Evolutionary conservation across 352 stramenopile genomes (phyloP).

Genomic region (Pythium rishiriense): DNA sequence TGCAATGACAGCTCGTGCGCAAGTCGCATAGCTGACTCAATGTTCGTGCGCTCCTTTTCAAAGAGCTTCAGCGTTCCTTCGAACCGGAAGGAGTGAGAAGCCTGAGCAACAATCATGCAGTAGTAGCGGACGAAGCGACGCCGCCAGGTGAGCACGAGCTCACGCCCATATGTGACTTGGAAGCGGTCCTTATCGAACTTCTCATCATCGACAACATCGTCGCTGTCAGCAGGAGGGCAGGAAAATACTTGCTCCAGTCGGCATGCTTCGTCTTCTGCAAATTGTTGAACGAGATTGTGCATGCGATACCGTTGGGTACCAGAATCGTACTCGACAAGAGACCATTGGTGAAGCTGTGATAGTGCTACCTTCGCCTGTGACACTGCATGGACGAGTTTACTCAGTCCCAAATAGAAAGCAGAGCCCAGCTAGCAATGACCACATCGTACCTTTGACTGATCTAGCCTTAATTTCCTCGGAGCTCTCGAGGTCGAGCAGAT

Average conservation of each 20-base stretch:
- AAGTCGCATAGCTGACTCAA: conserved; percentile 78
- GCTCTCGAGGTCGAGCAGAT: conserved; percentile 73
- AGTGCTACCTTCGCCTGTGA: conserved; percentile 53
- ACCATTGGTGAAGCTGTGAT: conserved; percentile 74
- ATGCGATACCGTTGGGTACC: conserved; percentile 74
- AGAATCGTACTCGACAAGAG: conserved; percentile 74
- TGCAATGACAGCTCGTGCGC: conserved; percentile 72
- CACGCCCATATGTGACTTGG: conserved; percentile 45
- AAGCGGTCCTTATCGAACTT: conserved; percentile 24
- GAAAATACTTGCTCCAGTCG: conserved; percentile 47
- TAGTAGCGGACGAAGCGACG: conserved; percentile 87
- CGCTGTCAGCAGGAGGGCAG: conserved; percentile 9
- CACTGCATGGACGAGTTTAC: conserved; percentile 24
- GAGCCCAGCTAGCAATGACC: background rate
- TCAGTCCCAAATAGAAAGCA: background rate
- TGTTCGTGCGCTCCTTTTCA: conserved; percentile 80
- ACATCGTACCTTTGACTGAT: conserved; percentile 35
- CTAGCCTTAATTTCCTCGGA: conserved; percentile 64
- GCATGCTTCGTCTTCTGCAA: conserved; percentile 76
- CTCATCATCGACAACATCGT: conserved; percentile 2
- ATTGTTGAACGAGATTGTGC: conserved; percentile 84
- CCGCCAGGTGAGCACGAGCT: conserved; percentile 77
- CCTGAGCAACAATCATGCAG: conserved; percentile 74
- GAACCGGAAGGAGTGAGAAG: conserved; percentile 76
- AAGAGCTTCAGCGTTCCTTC: conserved; percentile 70